Conservation (phyloP, 2,329 filamentous ascomycete species). For the Colletotrichum horii region DNA sequence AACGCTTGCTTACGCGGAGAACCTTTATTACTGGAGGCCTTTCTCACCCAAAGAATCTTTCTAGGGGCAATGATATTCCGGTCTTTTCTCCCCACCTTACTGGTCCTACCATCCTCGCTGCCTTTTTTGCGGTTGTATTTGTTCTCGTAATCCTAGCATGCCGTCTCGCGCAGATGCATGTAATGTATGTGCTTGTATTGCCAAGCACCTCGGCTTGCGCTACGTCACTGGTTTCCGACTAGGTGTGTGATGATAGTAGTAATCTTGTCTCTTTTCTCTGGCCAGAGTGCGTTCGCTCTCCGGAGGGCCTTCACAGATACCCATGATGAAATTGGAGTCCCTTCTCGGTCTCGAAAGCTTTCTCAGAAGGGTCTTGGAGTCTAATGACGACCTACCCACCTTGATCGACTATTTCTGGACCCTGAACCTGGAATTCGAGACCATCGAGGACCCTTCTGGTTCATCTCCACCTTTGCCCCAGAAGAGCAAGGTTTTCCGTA, state of each 20-base stretch:
- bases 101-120: no score
- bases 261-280: background rate
- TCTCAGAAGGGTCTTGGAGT: no score
- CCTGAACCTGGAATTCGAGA: background rate
- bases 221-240: background rate
- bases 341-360: no score
- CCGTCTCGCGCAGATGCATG: no score
- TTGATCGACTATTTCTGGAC: background rate
- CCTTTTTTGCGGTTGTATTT: no score
- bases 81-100: no score
- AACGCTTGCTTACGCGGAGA: no score
- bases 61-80: no score
- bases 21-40: no score
- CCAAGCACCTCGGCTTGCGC: background rate
- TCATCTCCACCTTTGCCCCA: background rate
- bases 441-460: background rate
- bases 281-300: background rate
- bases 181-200: no score
- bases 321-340: background rate
- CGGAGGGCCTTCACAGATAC: background rate
- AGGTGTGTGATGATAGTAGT: background rate
- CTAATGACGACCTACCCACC: background rate
- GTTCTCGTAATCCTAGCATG: no score
- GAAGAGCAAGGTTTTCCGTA: background rate
- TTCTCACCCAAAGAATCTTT: no score